A percentile compares a stretch with the other conserved stretches of the same genome.
phyloP scores from a whole-genome alignment of 2,329 filamentous ascomycete genomes.

The Sphaceloma murrayae region DNA sequence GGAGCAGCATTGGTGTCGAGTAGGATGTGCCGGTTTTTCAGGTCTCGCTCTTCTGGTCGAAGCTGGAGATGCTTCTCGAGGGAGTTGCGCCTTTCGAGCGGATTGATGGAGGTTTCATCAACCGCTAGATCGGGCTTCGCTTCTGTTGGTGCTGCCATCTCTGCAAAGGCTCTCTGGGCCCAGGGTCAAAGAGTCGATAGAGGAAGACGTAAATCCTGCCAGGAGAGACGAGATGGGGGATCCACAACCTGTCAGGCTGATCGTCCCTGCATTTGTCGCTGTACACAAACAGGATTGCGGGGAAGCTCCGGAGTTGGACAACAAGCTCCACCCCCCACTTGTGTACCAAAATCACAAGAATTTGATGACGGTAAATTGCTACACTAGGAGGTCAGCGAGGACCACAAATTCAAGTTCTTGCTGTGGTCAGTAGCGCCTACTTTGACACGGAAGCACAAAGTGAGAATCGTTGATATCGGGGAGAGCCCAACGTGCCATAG shows the following conservation, averaged over 20 bases:
- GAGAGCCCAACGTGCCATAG: too few relatives aligned
- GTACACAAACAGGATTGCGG: constrained; percentile 1
- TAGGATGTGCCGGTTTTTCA: constrained; percentile 60
- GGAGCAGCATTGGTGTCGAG: constrained; percentile 58
- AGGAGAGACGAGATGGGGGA: constrained; percentile 2
- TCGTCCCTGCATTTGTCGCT: constrained; percentile 6
- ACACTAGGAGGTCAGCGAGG: too few relatives aligned
- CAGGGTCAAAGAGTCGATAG: too few relatives aligned
- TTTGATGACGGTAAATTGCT: too few relatives aligned
- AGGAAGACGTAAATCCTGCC: neutral
- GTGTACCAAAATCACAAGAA: too few relatives aligned
- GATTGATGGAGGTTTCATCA: constrained; percentile 17
- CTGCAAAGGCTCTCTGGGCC: neutral
- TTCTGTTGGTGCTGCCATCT: constrained; percentile 8
- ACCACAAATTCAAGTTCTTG: too few relatives aligned
- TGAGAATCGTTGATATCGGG: too few relatives aligned
- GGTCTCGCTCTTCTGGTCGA: constrained; percentile 46
- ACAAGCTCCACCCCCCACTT: too few relatives aligned
- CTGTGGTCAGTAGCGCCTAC: too few relatives aligned
- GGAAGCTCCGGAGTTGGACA: constrained; percentile 10
- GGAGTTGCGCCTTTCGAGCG: constrained; percentile 23
- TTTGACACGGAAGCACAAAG: too few relatives aligned
- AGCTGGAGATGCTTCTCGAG: constrained; percentile 41
- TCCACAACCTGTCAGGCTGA: constrained; percentile 6
- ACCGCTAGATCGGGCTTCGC: constrained; percentile 5